Percentiles rank a stretch among this genome's conserved stretches.
Conservation (phyloP, 1,139 yeast genomes). For the Hanseniaspora gamundiae region DNA sequence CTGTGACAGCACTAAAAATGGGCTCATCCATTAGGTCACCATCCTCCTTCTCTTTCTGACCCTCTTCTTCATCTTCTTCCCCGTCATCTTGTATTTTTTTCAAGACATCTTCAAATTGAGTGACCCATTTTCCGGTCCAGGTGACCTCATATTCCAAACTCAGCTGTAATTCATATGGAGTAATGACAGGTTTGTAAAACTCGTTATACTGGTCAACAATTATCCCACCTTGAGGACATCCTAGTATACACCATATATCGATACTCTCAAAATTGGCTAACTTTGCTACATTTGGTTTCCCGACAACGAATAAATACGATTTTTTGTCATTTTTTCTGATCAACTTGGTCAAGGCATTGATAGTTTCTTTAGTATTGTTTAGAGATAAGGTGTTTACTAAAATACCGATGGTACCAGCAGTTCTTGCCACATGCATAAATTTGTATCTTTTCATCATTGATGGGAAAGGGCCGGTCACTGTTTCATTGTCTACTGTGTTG, state of each 20-base stretch:
- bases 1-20: constrained; percentile 81
- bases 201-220: constrained; percentile 67
- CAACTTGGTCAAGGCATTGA: constrained; percentile 47
- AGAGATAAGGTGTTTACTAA: constrained; percentile 81
- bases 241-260: constrained; percentile 88
- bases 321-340: constrained; percentile 74
- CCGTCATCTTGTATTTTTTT: constrained; percentile 22
- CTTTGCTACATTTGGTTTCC: constrained; percentile 97
- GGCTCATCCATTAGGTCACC: constrained; percentile 48
- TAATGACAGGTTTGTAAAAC: constrained; percentile 79
- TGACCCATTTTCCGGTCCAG: constrained; percentile 92
- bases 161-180: constrained; percentile 81
- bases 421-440: constrained; percentile 76
- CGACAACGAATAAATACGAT: constrained; percentile 88
- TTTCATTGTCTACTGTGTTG: constrained; percentile 27
- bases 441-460: constrained; percentile 74
- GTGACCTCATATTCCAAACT: constrained; percentile 63
- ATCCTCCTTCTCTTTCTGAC: constrained; percentile 11
- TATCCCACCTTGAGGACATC: constrained; percentile 91
- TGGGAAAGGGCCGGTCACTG: constrained; percentile 49
- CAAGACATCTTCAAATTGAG: constrained; percentile 47
- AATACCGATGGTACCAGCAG: constrained; percentile 86
- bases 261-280: constrained; percentile 87
- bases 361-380: constrained; percentile 50
- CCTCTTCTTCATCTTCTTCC: constrained; percentile 21